Percentiles rank a stretch among this genome's conserved stretches.
phyloP scores from a whole-genome alignment of 345 rosid genomes.

The Acer yangbiense region DNA sequence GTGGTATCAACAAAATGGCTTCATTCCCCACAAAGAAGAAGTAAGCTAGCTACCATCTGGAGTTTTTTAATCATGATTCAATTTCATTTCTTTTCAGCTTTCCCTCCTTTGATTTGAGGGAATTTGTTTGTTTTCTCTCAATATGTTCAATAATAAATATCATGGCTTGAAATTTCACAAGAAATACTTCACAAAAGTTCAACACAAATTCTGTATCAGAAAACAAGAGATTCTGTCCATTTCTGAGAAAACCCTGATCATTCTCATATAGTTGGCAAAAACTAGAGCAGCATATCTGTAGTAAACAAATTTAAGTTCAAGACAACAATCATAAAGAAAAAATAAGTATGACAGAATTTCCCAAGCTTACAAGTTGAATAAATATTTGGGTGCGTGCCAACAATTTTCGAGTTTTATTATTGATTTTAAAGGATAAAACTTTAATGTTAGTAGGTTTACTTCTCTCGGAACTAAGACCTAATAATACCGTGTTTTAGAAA shows the following conservation, averaged over 20 bases:
- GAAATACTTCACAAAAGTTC: not conserved
- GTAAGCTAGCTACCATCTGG: not conserved
- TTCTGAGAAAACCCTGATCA: not conserved
- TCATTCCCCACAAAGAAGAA: conserved; percentile 40
- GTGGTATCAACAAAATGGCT: conserved; percentile 53
- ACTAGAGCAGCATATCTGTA: not conserved
- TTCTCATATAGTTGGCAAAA: not conserved
- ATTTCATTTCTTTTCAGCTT: not conserved
- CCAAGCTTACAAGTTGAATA: not conserved
- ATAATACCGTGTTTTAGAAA: conserved; percentile 9
- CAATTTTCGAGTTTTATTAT: conserved; percentile 14
- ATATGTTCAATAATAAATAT: not conserved
- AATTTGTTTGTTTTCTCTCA: not conserved
- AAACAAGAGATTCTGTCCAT: not conserved
- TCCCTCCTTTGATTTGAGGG: not conserved
- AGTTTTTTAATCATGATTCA: not conserved
- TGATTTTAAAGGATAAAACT: not conserved
- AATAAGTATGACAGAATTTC: not conserved
- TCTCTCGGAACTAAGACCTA: conserved; percentile 15
- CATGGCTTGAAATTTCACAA: not conserved
- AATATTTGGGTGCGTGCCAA: not conserved
- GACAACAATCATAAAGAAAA: not conserved
- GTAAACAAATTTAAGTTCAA: not conserved
- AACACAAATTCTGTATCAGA: not conserved
- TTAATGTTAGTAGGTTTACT: not conserved